phyloP scores from a whole-genome alignment of 1,284 basidiomycete species.

The Puccinia sorghi region DNA sequence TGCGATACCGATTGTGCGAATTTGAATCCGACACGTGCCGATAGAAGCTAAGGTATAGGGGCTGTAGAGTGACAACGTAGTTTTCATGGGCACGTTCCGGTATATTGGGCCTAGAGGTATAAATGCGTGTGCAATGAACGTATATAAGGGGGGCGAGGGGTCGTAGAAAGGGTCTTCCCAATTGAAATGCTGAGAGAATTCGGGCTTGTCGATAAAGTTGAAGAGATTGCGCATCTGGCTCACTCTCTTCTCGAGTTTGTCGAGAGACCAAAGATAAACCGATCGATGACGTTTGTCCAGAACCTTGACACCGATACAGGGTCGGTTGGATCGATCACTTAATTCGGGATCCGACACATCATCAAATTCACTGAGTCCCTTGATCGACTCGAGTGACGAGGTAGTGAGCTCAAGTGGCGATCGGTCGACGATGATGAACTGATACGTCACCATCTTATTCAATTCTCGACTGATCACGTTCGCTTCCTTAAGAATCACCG shows the following conservation, averaged over 20 bases:
- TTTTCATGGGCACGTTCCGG: slow-evolving; percentile 72
- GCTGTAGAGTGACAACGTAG: slow-evolving; percentile 80
- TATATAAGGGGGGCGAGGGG: slow-evolving; percentile 76
- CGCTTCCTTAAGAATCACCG: slow-evolving; percentile 86
- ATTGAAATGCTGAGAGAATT: slow-evolving; percentile 85
- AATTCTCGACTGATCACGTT: slow-evolving; percentile 89
- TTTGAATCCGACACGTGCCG: slow-evolving; percentile 80
- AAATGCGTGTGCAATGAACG: slow-evolving; percentile 83
- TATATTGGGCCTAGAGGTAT: slow-evolving; percentile 79
- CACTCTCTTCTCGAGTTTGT: slow-evolving; percentile 81
- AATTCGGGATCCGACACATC: slow-evolving; percentile 76
- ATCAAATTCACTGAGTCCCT: slow-evolving; percentile 85
- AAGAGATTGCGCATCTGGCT: slow-evolving; percentile 91
- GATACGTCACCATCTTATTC: slow-evolving; percentile 80
- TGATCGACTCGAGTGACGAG: slow-evolving; percentile 81
- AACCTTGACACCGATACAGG: slow-evolving; percentile 85
- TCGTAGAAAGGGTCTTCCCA: slow-evolving; percentile 91
- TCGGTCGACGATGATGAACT: slow-evolving; percentile 83
- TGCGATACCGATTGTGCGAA: slow-evolving; percentile 62
- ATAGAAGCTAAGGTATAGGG: slow-evolving; percentile 89
- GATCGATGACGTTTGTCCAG: slow-evolving; percentile 80
- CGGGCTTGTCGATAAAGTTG: slow-evolving; percentile 86
- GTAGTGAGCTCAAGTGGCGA: slow-evolving; percentile 75
- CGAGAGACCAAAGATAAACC: slow-evolving; percentile 86
- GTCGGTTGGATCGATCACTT: slow-evolving; percentile 62